Evolutionary conservation across 805 yeast genomes (phyloP).

Genomic region (Candida odintsovae): DNA sequence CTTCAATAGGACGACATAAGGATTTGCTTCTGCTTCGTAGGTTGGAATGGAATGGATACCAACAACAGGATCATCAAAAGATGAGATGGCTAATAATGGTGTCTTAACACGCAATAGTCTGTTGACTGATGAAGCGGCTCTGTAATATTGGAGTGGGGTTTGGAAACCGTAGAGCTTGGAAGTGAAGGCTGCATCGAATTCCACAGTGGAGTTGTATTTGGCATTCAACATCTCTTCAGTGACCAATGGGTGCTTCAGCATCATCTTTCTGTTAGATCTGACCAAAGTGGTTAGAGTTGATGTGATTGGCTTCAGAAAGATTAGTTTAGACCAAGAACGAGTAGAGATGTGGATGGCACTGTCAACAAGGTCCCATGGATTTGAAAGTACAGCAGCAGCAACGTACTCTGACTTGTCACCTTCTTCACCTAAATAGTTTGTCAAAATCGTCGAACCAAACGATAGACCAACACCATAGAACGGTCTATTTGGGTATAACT

Average conservation of each 20-base stretch:
- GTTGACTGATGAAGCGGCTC: slow-evolving; percentile 57
- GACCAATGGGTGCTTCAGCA: slow-evolving; percentile 27
- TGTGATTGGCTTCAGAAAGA: slow-evolving; percentile 38
- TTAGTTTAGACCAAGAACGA: slow-evolving; percentile 32
- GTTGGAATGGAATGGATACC: slow-evolving; percentile 45
- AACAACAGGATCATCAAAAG: slow-evolving; percentile 65
- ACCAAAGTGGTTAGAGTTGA: slow-evolving; percentile 36
- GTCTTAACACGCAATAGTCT: slow-evolving; percentile 50
- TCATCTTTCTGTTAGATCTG: slow-evolving; percentile 36
- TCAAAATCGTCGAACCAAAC: slow-evolving; percentile 61
- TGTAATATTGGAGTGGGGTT: slow-evolving; percentile 55
- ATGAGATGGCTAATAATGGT: slow-evolving; percentile 55
- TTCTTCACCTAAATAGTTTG: slow-evolving; percentile 70
- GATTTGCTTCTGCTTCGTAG: slow-evolving; percentile 45
- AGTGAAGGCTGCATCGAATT: slow-evolving; percentile 61
- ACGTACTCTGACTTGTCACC: slow-evolving; percentile 44
- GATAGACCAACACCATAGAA: slow-evolving; percentile 67
- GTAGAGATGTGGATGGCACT: slow-evolving; percentile 39
- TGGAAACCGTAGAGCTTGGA: slow-evolving; percentile 58
- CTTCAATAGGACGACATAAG: slow-evolving; percentile 49
- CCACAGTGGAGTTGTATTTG: slow-evolving; percentile 34
- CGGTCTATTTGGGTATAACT: slow-evolving; percentile 53
- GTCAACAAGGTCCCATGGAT: slow-evolving; percentile 70
- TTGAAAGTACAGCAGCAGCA: slow-evolving; percentile 55
- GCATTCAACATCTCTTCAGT: slow-evolving; percentile 33